Evolutionary conservation across 164 flowering plant species (phyloP).

Genomic region (Chimonanthus salicifolius): DNA sequence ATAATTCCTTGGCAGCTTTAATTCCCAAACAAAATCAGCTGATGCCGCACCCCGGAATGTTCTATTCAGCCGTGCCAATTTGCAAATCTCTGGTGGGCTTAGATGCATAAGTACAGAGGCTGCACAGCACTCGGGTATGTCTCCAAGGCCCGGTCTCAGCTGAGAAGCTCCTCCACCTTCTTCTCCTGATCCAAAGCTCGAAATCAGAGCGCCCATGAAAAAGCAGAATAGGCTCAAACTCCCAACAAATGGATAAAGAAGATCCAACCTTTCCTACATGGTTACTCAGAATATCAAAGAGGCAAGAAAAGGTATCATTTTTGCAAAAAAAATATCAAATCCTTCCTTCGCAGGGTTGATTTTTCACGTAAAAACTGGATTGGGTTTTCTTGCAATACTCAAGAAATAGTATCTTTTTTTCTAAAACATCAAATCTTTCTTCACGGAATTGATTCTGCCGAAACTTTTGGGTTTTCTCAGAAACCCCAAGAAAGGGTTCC

Average conservation of each 20-base stretch:
- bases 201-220: conserved; percentile 43
- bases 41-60: conserved; percentile 70
- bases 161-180: not conserved
- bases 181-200: conserved; percentile 12
- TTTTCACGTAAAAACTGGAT: too few species aligned
- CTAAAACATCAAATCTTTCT: too few species aligned
- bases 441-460: too few species aligned
- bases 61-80: conserved; percentile 50
- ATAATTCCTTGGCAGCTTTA: conserved; percentile 73
- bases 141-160: conserved; percentile 40
- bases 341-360: not conserved
- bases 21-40: conserved; percentile 89
- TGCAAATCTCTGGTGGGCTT: conserved; percentile 68
- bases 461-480: too few species aligned
- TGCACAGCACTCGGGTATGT: conserved; percentile 76
- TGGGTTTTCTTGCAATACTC: too few species aligned
- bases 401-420: too few species aligned
- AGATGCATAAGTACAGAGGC: conserved; percentile 48
- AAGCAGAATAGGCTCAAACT: not conserved
- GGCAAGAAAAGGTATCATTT: not conserved
- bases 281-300: not conserved
- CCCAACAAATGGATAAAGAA: not conserved
- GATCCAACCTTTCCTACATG: not conserved
- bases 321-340: too few species aligned
- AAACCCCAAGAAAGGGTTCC: too few species aligned